Base-by-base conservation (phyloP, 1,284 basidiomycete species). In the Ustilago shanxiensis region DNA sequence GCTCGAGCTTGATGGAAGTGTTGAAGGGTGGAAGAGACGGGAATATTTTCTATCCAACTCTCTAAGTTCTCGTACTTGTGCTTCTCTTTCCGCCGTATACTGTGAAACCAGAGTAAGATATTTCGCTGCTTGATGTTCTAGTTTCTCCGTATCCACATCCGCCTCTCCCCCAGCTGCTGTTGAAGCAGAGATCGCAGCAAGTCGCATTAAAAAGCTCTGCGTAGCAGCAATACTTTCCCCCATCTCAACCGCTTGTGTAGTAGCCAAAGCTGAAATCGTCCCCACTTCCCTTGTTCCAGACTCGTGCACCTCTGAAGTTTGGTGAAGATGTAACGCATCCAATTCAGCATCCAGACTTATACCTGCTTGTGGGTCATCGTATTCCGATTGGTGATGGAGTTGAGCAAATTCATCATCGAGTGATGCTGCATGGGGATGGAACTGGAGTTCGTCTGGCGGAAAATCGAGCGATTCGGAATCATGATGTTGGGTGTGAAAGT, bases 21-120 rank as follows among this genome's bases (percentile, higher is more conserved):
- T 16, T 6, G 41, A n/a, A n/a, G 18, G 20, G n/a, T 18, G 6
- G n/a, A 44, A 20, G 6, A 44, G 20, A 4, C 74, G 52, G 1
- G 66, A 35, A 5, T 63, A 28, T 0, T 51, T 35, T 2, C 74
- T 37, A 44, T 77, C 66, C 3, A 71, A 37, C 2, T 79, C 77
- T 16, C 75, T 56, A 22, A 79, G 52, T 47, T 79, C 75, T n/a
- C 78, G 26, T 1, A 79, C n/a, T 41, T 79, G 78, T 5, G 60
- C 64, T 39, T 79, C 78, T 4, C 78, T 26, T 20, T 69, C 51
- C 4, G n/a, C 26, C 2, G 53, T 66, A 29, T 54, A 60, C 13
- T 77, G 54, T 16, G 67, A 69, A 9, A 79, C 44, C n/a, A 61
- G 49, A 24, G 55, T 69, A 9, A 79, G 47, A 22, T 72, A 60